These are phyloP conservation scores for Nannizziopsis arthrosporioides DNA, from an alignment of 2,329 filamentous ascomycete species.

Conservation along the genomic window DNA sequence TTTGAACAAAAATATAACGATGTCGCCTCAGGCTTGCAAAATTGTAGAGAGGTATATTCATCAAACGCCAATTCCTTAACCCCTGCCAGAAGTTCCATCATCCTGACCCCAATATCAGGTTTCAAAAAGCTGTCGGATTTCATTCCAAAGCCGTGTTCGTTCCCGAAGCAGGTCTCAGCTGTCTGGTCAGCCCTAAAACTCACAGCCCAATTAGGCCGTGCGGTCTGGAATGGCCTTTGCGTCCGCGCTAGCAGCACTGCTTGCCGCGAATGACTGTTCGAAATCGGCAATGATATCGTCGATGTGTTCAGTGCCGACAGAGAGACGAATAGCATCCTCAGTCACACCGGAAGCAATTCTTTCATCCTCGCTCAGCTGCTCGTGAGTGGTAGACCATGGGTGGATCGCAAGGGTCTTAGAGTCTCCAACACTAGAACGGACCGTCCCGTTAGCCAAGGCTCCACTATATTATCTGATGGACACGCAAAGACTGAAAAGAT, in stretches of 20 bases:
- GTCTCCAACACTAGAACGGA: constrained; percentile 57
- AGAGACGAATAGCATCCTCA: constrained; percentile 84
- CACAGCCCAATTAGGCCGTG: not conserved
- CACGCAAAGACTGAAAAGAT: not conserved
- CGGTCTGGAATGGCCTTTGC: constrained; percentile 12
- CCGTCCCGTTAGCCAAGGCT: not conserved
- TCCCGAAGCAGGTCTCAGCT: too few relatives aligned
- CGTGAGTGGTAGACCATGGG: constrained; percentile 89
- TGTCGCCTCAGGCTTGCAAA: too few relatives aligned
- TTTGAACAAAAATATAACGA: too few relatives aligned
- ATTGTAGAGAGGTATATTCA: too few relatives aligned
- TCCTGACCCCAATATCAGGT: too few relatives aligned
- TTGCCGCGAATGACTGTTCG: constrained; percentile 69
- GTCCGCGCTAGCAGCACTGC: constrained; percentile 14
- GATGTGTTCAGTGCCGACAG: constrained; percentile 90
- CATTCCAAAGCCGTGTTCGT: too few relatives aligned
- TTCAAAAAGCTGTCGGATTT: too few relatives aligned
- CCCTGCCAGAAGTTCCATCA: too few relatives aligned
- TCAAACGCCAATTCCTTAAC: too few relatives aligned
- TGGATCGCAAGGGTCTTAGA: constrained; percentile 92
- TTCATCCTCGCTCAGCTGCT: constrained; percentile 78
- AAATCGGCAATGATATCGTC: constrained; percentile 96
- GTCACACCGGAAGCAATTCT: constrained; percentile 70
- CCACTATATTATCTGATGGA: not conserved
- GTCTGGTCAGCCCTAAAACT: too few relatives aligned